A percentile compares a stretch with the other conserved stretches of the same genome.
These are phyloP conservation scores for Globisporangium spinosum DNA, from an alignment of 352 stramenopile genomes.

Conservation along the genomic window DNA sequence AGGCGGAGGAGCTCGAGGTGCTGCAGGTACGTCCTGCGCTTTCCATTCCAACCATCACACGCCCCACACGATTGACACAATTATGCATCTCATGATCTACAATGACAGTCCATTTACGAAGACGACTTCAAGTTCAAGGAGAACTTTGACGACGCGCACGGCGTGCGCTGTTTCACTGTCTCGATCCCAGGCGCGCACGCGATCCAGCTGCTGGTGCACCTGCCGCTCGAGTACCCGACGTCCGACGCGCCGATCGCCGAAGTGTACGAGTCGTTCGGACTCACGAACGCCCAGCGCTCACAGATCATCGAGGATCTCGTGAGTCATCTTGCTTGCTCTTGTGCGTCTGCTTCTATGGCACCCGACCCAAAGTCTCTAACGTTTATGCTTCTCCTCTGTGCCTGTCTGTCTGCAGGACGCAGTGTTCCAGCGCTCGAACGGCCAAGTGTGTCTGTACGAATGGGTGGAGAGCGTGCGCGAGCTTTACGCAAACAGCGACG, in stretches of 20 bases:
- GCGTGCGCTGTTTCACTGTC: constrained; percentile 55
- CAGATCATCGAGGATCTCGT: constrained; percentile 67
- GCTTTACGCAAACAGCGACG: constrained; percentile 49
- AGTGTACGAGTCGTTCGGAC: constrained; percentile 79
- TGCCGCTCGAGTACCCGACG: constrained; percentile 70
- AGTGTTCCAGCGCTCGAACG: constrained; percentile 68
- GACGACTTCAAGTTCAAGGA: constrained; percentile 54
- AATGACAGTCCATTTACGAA: constrained; percentile 69
- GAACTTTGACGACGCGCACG: constrained; percentile 38
- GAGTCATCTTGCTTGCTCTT: background rate
- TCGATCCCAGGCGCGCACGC: constrained; percentile 53
- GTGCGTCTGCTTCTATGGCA: background rate
- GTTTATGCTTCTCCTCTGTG: background rate
- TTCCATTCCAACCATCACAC: background rate
- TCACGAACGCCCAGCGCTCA: constrained; percentile 63
- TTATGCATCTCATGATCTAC: background rate
- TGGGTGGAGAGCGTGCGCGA: constrained; percentile 84
- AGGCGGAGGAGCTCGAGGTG: constrained; percentile 77
- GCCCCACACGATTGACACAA: background rate
- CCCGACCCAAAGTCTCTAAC: background rate
- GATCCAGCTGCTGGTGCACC: constrained; percentile 67
- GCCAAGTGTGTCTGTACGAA: constrained; percentile 84
- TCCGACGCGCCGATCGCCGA: constrained; percentile 64
- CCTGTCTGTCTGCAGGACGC: constrained; percentile 22
- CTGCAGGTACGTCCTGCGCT: constrained; percentile 43